Base-by-base conservation (phyloP, 306 rosid genomes). In the Fragaria iinumae region DNA sequence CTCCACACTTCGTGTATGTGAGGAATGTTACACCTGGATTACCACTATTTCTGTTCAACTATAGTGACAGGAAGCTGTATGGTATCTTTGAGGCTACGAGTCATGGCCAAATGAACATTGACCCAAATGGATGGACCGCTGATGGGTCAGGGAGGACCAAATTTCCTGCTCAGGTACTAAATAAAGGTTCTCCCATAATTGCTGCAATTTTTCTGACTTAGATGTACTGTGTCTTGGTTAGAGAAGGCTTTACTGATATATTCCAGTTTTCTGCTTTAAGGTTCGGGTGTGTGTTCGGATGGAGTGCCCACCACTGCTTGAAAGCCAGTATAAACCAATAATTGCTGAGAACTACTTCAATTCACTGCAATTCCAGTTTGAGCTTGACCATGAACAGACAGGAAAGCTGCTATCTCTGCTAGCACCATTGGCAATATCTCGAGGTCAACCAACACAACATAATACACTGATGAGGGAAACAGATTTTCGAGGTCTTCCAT, bases 11-110 rank as follows among this genome's bases (percentile, higher is more conserved):
- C 55, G 80, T 86, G 38, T 92, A 85, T 79, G 97, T 95, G 66
- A 88, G 82, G 90, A 88, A 94, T 39, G 90, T 94, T 66, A 80
- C 80, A 69, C 93, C 85, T 16, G 97, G 96, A 21, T 84, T 95
- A 83, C 98, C 96, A 12, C 78, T 92, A 44, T 92, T 92, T 84
- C 84, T 95, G 53, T 95, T 92, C 92, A 92, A 95, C 87, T 95
- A 79, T 59, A 88, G 88, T 76, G 90, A 89, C 25, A 81, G 97
- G 57, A 90, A 82, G 71, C 87, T 95, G 76, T 86, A 89, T 90
- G 97, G 97, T 64, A 83, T 92, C 69, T 92, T 84, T 71, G 97
- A 90, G 91, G 97, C 97, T 17, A 84, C 91, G 45, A 77, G 89
- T 76, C 50, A 76, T 21, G 98, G 97, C 11, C 68, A 87, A 80